These are phyloP conservation scores for Globisporangium parvum DNA, from an alignment of 352 stramenopile genomes.

Conservation along the genomic window DNA sequence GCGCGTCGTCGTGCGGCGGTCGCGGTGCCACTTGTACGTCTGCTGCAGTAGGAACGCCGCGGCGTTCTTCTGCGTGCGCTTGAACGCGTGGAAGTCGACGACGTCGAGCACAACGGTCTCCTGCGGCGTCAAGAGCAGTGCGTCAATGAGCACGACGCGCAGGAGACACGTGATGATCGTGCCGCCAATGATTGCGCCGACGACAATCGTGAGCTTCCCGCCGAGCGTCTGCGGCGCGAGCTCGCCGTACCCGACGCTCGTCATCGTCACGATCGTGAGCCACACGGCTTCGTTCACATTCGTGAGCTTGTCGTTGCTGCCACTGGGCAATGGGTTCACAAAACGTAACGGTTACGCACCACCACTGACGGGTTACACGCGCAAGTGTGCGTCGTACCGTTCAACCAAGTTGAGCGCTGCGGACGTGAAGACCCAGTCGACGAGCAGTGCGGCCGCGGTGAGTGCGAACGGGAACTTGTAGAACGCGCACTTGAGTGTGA, in stretches of 20 bases:
- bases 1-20: neutral
- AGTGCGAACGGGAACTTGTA: conserved; percentile 39
- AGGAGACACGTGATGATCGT: conserved; percentile 55
- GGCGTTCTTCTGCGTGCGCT: conserved; percentile 30
- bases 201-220: conserved; percentile 48
- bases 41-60: conserved; percentile 44
- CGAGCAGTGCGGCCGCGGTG: conserved; percentile 24
- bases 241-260: conserved; percentile 56
- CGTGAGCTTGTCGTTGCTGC: conserved; percentile 33
- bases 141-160: conserved; percentile 54
- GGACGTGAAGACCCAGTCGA: conserved; percentile 56
- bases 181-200: conserved; percentile 51
- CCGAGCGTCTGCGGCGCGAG: conserved; percentile 38
- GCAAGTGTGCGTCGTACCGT: conserved; percentile 15
- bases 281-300: conserved; percentile 45
- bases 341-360: too few relatives aligned
- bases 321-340: conserved; percentile 12
- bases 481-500: conserved; percentile 55
- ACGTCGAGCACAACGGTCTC: conserved; percentile 57
- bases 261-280: conserved; percentile 68
- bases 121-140: conserved; percentile 42
- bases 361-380: too few relatives aligned
- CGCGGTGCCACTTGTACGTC: conserved; percentile 28
- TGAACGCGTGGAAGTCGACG: conserved; percentile 47
- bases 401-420: conserved; percentile 56